These are phyloP conservation scores for Hypseocharis bilobata DNA, from an alignment of 441 rosid genomes.

Conservation along the genomic window DNA sequence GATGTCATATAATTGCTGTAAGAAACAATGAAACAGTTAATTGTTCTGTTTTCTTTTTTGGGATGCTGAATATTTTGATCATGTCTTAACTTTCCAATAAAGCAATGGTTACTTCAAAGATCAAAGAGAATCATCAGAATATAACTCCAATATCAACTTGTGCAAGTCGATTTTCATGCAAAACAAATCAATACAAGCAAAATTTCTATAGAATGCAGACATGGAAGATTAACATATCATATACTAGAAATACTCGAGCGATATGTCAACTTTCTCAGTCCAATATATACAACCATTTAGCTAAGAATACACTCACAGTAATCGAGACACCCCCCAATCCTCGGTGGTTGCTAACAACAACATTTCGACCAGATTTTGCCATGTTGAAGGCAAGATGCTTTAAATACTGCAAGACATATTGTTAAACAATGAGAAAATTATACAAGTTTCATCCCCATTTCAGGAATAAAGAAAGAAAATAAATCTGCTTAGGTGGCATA, in stretches of 20 bases:
- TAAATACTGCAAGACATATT: slow-evolving; percentile 18
- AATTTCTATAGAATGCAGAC: not conserved
- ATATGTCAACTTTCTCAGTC: not conserved
- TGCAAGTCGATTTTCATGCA: not conserved
- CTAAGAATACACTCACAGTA: slow-evolving; percentile 19
- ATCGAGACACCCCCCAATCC: slow-evolving; percentile 29
- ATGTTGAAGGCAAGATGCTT: slow-evolving; percentile 25
- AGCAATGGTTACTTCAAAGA: not conserved
- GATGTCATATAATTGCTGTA: not conserved
- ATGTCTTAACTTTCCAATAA: not conserved
- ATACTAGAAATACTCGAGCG: not conserved
- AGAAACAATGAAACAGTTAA: not conserved
- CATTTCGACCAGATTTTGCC: slow-evolving; percentile 27
- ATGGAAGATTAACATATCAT: not conserved
- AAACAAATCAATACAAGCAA: not conserved
- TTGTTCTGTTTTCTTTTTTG: too few species aligned
- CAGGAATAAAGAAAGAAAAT: slow-evolving; percentile 1
- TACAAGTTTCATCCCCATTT: not conserved
- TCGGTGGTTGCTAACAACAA: slow-evolving; percentile 31
- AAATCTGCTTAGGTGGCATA: not conserved
- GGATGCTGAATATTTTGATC: not conserved
- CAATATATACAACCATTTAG: not conserved
- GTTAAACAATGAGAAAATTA: not conserved
- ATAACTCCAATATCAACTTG: not conserved
- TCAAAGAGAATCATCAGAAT: not conserved